Conservation (phyloP, 306 rosid genomes). For the Gillenia trifoliata region DNA sequence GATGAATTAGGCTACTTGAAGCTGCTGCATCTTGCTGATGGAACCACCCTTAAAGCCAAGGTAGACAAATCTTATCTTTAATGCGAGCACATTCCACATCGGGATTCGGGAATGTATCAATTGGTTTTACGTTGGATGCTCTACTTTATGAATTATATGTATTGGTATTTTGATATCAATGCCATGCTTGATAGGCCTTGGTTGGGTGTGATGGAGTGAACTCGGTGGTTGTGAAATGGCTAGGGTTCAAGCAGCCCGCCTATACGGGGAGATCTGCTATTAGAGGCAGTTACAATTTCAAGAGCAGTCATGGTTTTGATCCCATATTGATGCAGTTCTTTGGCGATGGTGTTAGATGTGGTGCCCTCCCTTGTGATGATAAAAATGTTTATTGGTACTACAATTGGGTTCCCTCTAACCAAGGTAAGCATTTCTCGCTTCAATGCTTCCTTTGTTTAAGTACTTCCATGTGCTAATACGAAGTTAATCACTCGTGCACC, state of each 20-base stretch:
- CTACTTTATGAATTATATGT: no score
- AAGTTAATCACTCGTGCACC: no score
- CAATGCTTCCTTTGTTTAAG: no score
- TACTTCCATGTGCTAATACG: no score
- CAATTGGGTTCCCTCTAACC: conserved; percentile 19
- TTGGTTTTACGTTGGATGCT: no score
- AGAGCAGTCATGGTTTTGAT: conserved; percentile 16
- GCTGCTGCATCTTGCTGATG: conserved; percentile 66
- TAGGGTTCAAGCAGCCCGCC: conserved; percentile 11
- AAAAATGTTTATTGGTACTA: conserved; percentile 21
- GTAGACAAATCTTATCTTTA: no score
- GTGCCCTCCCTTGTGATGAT: conserved; percentile 22
- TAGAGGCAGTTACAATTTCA: background rate
- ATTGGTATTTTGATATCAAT: no score
- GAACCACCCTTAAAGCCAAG: conserved; percentile 55
- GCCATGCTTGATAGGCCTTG: conserved; percentile 3
- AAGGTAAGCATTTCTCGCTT: background rate
- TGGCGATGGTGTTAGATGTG: conserved; percentile 24
- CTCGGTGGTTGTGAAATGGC: conserved; percentile 23
- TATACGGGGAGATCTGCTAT: conserved; percentile 24
- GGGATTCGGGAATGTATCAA: no score
- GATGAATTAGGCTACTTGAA: conserved; percentile 53
- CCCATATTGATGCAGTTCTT: conserved; percentile 15
- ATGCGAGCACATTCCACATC: no score
- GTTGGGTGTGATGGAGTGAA: conserved; percentile 33